Conservation (phyloP, 192 early-diverging fungal species). For the Coemansia sp. region DNA sequence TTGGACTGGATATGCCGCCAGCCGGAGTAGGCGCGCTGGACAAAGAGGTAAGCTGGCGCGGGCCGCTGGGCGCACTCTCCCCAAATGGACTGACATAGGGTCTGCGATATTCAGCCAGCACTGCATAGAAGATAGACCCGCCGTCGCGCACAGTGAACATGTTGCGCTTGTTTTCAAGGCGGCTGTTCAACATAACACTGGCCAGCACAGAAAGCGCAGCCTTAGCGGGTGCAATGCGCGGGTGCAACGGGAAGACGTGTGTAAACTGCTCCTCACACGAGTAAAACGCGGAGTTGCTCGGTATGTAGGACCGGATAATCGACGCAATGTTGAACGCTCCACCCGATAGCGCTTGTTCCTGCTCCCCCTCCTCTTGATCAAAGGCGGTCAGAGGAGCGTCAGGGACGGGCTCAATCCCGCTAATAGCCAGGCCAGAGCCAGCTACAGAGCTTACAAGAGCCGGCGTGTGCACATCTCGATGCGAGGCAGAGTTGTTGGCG, state of each 20-base stretch:
- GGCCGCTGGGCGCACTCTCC: not conserved
- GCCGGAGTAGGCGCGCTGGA: conserved; percentile 17
- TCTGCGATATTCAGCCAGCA: conserved; percentile 30
- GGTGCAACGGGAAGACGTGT: conserved; percentile 40
- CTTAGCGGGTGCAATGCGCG: conserved; percentile 26
- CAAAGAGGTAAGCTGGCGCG: conserved; percentile 7
- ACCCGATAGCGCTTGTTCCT: not conserved
- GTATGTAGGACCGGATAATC: conserved; percentile 31
- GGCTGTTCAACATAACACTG: conserved; percentile 51
- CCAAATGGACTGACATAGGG: conserved; percentile 40
- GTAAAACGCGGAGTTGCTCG: conserved; percentile 34
- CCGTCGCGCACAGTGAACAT: conserved; percentile 55
- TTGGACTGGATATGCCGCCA: conserved; percentile 13
- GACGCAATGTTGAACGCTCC: conserved; percentile 43
- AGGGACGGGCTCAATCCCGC: not conserved
- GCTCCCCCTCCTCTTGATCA: not conserved
- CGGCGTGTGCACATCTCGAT: not conserved
- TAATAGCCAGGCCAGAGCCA: not conserved
- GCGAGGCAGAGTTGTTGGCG: not conserved
- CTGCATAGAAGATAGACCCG: conserved; percentile 40
- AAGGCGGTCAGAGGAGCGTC: not conserved
- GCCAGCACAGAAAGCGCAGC: conserved; percentile 40
- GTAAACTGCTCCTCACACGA: conserved; percentile 43
- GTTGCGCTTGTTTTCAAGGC: conserved; percentile 38
- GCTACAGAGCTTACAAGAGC: not conserved